phyloP scores from a whole-genome alignment of 768 basidiomycete genomes.

The Leucocoprinus birnbaumii region DNA sequence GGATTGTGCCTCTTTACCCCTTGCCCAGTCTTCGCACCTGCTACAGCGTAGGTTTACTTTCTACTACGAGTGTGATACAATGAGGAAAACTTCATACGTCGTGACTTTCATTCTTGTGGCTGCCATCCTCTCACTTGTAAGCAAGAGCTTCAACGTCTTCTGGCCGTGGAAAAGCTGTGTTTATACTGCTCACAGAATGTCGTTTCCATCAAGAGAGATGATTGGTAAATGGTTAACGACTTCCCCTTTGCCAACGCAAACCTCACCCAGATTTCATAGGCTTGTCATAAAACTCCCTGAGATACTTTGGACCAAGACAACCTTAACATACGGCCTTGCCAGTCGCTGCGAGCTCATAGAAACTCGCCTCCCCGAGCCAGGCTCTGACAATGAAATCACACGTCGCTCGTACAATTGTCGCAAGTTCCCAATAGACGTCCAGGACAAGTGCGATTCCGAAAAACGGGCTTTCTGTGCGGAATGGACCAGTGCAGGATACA shows the following conservation, averaged over 20 bases:
- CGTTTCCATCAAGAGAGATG: slow-evolving; percentile 50
- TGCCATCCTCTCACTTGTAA: slow-evolving; percentile 48
- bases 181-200: slow-evolving; percentile 42
- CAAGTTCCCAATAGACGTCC: slow-evolving; percentile 55
- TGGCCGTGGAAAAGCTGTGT: background rate
- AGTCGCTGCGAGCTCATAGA: slow-evolving; percentile 53
- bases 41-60: background rate
- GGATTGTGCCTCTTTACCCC: background rate
- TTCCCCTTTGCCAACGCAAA: background rate
- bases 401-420: slow-evolving; percentile 64
- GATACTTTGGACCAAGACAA: slow-evolving; percentile 42
- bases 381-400: slow-evolving; percentile 38
- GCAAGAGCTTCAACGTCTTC: slow-evolving; percentile 18
- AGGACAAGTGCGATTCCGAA: slow-evolving; percentile 46
- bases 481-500: slow-evolving; percentile 72
- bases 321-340: slow-evolving; percentile 56
- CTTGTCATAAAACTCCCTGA: slow-evolving; percentile 42
- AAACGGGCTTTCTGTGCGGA: slow-evolving; percentile 58
- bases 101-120: slow-evolving; percentile 58
- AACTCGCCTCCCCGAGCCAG: slow-evolving; percentile 43
- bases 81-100: slow-evolving; percentile 72
- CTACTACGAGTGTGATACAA: slow-evolving; percentile 21
- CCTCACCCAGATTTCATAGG: slow-evolving; percentile 26
- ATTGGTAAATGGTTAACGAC: slow-evolving; percentile 49
- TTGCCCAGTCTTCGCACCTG: background rate